Conservation (phyloP, 768 basidiomycete species). For the Tulasnella sp. region DNA sequence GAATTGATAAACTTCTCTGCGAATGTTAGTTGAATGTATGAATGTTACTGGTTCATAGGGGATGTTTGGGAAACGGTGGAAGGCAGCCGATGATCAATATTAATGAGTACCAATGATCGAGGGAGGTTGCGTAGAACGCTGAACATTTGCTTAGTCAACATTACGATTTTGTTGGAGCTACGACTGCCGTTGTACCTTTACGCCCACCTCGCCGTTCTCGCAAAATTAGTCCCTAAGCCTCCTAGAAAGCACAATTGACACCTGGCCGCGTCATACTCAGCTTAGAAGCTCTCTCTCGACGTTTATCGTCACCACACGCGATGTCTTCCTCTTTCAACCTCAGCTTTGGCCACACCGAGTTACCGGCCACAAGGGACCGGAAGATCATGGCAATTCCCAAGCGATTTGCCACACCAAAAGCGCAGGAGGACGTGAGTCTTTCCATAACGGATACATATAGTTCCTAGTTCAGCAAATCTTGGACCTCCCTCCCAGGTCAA, state of each 20-base stretch:
- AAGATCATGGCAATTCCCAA: neutral
- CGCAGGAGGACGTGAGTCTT: neutral
- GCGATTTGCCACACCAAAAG: neutral
- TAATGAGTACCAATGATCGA: too few species aligned
- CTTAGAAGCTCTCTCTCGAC: neutral
- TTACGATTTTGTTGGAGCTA: neutral
- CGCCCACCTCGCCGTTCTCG: neutral
- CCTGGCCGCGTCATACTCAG: neutral
- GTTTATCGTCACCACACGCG: neutral
- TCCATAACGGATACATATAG: neutral
- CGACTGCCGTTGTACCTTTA: neutral
- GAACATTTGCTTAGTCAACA: neutral
- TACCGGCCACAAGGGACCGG: neutral
- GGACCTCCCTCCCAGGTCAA: neutral
- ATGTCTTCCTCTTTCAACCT: neutral
- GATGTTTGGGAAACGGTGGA: too few species aligned
- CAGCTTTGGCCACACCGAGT: neutral
- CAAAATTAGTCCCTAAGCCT: neutral
- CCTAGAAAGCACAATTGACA: neutral
- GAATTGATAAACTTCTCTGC: neutral
- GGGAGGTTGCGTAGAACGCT: neutral
- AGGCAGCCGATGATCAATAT: too few species aligned
- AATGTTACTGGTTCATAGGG: too few species aligned
- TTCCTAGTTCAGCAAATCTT: neutral
- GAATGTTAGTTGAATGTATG: neutral